phyloP scores from a whole-genome alignment of 306 rosid genomes.

The Acacia crassicarpa region DNA sequence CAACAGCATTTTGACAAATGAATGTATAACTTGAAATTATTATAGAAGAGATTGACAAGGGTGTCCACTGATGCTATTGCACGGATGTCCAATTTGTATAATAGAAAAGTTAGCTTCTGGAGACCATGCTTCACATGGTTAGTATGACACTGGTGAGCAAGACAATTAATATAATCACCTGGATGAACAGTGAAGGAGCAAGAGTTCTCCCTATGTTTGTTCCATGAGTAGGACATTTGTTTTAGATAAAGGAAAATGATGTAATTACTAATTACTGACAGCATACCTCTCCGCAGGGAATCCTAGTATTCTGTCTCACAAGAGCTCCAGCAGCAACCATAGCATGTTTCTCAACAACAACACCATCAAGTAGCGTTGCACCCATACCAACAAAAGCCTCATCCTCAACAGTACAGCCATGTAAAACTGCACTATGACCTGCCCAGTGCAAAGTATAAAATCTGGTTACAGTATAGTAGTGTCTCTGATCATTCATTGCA shows the following conservation, averaged over 20 bases:
- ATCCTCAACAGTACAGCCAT: slow-evolving; percentile 91
- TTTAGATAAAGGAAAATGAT: slow-evolving; percentile 38
- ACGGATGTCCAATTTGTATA: background rate
- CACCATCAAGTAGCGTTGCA: slow-evolving; percentile 89
- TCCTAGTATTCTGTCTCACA: slow-evolving; percentile 83
- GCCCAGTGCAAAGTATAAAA: slow-evolving; percentile 23
- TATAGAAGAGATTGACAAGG: background rate
- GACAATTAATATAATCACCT: background rate
- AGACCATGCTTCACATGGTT: background rate
- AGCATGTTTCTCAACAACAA: slow-evolving; percentile 75
- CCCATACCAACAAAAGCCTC: slow-evolving; percentile 98
- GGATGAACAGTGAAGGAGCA: background rate
- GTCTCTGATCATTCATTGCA: slow-evolving; percentile 21
- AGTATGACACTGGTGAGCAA: background rate
- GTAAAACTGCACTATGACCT: slow-evolving; percentile 91
- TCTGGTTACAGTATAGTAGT: background rate
- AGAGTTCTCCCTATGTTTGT: background rate
- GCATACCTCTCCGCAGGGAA: slow-evolving; percentile 85
- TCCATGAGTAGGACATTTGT: background rate
- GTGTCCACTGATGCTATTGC: background rate
- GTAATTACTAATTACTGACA: slow-evolving; percentile 56
- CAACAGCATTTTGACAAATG: background rate
- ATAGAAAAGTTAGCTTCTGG: background rate
- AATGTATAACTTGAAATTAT: background rate
- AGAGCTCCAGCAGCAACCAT: slow-evolving; percentile 97